Base-by-base conservation (phyloP, 106 monocot species). In the Dendrobium nobile region DNA sequence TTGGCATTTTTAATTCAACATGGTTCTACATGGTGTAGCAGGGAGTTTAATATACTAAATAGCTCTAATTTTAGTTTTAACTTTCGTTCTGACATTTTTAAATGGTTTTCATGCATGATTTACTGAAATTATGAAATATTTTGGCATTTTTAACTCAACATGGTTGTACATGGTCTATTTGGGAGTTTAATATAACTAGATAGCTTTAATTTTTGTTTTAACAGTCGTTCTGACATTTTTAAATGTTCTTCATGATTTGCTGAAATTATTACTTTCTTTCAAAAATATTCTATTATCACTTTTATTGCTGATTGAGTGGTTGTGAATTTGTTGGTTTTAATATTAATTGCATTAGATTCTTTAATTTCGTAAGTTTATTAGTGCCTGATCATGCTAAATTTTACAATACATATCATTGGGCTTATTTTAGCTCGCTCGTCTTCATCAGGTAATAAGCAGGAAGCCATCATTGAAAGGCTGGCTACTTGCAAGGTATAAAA, bases 391-490 rank as follows among this genome's bases (percentile, higher is more conserved):
- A 44, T 74, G 9, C 15, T 20, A 44, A 43, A 19, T 19, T 37
- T 41, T 74, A 43, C 19, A 74, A 19, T 76, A 48, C 47, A 17
- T 24, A 13, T 76, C 47, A 37, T 51, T 22, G 48, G 7, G 19
- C 43, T 74, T 42, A 74, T 74, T 74, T 64, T 64, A 64, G 64
- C 19, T 64, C 5, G 43, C 37, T 6, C 18, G 17, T 74, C 19
- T n/a, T 4, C 24, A 51, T 47, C 90, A 99, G 99, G 92, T 84
- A 56, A 84, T 89, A 51, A 78, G 77, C 19, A 85, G 41, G 72
- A 87, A 99, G 59, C 83, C 90, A 76, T 87, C 90, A 9, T 85
- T 99, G 80, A 91, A 83, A 77, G 44, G 77, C 80, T 99, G 99
- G 99, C 83, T 95, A 70, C 28, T 87, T 73, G 76, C 73, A 41